phyloP scores from a whole-genome alignment of 805 yeast genomes.

The Barnettozyma vustinii region DNA sequence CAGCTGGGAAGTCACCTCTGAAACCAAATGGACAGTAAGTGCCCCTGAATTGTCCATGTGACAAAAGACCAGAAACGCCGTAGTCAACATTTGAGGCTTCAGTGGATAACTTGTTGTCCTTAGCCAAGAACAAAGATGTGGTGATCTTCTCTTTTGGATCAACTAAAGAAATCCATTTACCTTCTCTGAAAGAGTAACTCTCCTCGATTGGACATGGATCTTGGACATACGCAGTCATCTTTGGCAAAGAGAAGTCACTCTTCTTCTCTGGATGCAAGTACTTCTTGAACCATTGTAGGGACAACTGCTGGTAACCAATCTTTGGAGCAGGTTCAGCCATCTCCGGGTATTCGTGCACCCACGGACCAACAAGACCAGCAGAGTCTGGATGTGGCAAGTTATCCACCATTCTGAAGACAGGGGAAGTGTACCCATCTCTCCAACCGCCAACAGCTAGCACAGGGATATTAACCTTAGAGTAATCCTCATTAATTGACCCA shows the following conservation, averaged over 20 bases:
- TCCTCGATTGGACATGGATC: conserved; percentile 35
- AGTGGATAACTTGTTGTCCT: conserved; percentile 6
- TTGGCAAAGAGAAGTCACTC: conserved; percentile 28
- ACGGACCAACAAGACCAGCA: conserved; percentile 37
- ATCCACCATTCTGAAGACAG: conserved; percentile 39
- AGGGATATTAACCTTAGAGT: conserved; percentile 34
- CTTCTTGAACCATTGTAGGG: conserved; percentile 37
- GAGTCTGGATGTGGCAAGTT: conserved; percentile 32
- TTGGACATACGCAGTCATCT: conserved; percentile 37
- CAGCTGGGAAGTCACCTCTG: conserved; percentile 41
- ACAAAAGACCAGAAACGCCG: conserved; percentile 29
- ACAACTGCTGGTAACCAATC: conserved; percentile 38
- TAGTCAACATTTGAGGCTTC: conserved; percentile 7
- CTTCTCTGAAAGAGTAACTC: conserved; percentile 34
- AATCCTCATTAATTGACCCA: conserved; percentile 41
- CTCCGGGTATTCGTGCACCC: conserved; percentile 47
- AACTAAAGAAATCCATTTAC: conserved; percentile 34
- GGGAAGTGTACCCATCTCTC: conserved; percentile 42
- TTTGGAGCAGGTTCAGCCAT: conserved; percentile 41
- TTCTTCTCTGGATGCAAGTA: conserved; percentile 28
- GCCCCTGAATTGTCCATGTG: conserved; percentile 41
- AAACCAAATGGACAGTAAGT: conserved; percentile 44
- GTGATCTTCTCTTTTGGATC: conserved; percentile 13
- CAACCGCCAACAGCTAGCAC: conserved; percentile 42
- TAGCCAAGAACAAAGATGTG: conserved; percentile 14